Evolutionary conservation across 805 yeast genomes (phyloP).

Genomic region (Brettanomyces custersianus): DNA sequence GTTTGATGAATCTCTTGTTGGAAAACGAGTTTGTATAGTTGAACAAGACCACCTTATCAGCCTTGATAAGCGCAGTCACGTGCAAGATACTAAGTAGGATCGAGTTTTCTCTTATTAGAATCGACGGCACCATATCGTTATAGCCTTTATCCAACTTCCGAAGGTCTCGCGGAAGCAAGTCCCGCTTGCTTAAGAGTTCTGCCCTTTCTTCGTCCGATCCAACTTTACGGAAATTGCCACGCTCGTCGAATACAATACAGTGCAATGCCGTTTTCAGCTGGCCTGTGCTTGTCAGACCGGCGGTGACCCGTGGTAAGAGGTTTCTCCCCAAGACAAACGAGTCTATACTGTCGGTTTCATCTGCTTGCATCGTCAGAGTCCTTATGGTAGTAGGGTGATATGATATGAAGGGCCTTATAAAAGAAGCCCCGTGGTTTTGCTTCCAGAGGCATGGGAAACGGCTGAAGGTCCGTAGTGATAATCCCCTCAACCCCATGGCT

Average conservation of each 20-base stretch:
- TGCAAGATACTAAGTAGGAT: conserved; percentile 40
- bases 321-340: conserved; percentile 18
- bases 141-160: conserved; percentile 40
- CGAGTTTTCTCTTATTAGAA: conserved; percentile 37
- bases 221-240: conserved; percentile 35
- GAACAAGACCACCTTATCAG: conserved; percentile 45
- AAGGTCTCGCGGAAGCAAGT: conserved; percentile 43
- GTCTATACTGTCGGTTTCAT: conserved; percentile 6
- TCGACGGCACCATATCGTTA: conserved; percentile 49
- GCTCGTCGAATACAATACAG: conserved; percentile 40
- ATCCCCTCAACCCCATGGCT: too few species aligned
- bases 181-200: conserved; percentile 35
- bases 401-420: too few species aligned
- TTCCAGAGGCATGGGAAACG: too few species aligned
- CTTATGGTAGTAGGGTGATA: too few species aligned
- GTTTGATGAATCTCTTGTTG: conserved; percentile 34
- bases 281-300: not conserved
- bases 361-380: too few species aligned
- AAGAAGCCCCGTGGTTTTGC: too few species aligned
- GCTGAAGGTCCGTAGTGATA: too few species aligned
- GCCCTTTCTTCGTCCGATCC: conserved; percentile 36
- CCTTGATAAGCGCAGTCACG: conserved; percentile 42
- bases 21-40: conserved; percentile 37
- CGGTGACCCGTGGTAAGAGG: conserved; percentile 15
- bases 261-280: conserved; percentile 15